Evolutionary conservation across 176 grass and related monocot genomes (phyloP).

Genomic region (Aegilops sharonensis): DNA sequence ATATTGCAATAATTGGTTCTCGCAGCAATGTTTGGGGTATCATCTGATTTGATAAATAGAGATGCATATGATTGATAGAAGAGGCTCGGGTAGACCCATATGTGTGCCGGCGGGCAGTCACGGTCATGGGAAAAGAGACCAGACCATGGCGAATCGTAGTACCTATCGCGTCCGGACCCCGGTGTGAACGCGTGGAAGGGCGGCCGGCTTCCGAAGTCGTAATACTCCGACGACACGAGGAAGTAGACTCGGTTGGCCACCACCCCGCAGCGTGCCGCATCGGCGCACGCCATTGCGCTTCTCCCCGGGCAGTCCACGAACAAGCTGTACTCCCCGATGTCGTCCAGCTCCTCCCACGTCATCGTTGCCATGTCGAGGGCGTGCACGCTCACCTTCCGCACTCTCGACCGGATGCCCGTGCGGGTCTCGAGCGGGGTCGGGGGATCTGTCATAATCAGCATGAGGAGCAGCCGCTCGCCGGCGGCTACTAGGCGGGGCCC

Average conservation of each 20-base stretch:
- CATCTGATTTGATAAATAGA: too few species aligned
- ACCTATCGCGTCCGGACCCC: not conserved
- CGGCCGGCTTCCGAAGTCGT: not conserved
- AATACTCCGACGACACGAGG: too few species aligned
- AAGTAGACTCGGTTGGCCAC: not conserved
- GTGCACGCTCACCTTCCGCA: not conserved
- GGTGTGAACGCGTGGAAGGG: not conserved
- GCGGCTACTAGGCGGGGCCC: not conserved
- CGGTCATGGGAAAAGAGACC: too few species aligned
- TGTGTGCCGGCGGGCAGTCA: not conserved
- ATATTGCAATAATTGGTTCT: too few species aligned
- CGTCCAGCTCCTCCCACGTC: slow-evolving; percentile 10
- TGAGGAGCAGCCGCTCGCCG: not conserved
- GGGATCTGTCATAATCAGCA: not conserved
- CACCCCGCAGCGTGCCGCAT: not conserved
- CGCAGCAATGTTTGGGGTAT: too few species aligned
- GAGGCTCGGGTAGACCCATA: not conserved
- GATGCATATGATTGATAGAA: not conserved
- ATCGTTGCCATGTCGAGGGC: not conserved
- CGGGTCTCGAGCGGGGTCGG: not conserved
- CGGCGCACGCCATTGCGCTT: not conserved
- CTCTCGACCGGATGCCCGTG: not conserved
- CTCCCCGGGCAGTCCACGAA: slow-evolving; percentile 15
- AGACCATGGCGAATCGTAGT: too few species aligned
- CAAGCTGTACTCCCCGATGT: not conserved